Base-by-base conservation (phyloP, 2,329 filamentous ascomycete species). In the Pseudocercospora pini-densiflorae region DNA sequence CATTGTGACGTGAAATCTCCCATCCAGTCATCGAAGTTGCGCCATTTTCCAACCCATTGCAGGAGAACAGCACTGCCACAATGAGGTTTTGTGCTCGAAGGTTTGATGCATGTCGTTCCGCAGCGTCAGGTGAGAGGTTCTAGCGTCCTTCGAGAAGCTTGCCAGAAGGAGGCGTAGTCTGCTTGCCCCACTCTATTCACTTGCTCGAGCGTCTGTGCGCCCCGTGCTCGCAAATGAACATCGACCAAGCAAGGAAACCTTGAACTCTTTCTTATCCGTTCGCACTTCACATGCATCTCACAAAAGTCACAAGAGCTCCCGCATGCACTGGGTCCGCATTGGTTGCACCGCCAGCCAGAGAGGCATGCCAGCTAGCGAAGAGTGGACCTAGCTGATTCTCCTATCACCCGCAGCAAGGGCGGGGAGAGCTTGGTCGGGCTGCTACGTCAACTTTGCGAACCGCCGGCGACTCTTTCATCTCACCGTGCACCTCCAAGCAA, bases 41-140 rank as follows among this genome's bases (percentile, higher is more conserved):
- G 45, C 45, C 45, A 49, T 49, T 49, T 23, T 49, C 5, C 45
- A 49, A 49, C 45, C n/a, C 24, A 29, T 54, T 12, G 49, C 21
- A 6, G 49, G 49, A 54, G 24, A 24, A 24, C 23, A 24, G 49
- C 49, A 54, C 49, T 16, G 49, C 49, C 49, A 54, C 49, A 16
- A 54, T 54, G 49, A 29, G 24, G 9, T 54, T 54, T 24, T 53
- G 47, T 27, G 6, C 6, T 53, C 21, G 9, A 53, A 24, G 47
- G 19, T 47, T 47, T 49, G 49, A 54, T 54, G 47, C 47, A 27
- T 29, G 49, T 54, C 24, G 49, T 54, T 24, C 49, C 45, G n/a
- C n/a, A 49, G 45, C 45, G 10, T 49, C 45, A 49, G 45, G 45
- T 49, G 45, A 49, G 45, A 21, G 2, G 45, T 54, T 54, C 49